These are phyloP conservation scores for Sphagnurus paluster DNA, from an alignment of 1,284 basidiomycete genomes.

Conservation along the genomic window DNA sequence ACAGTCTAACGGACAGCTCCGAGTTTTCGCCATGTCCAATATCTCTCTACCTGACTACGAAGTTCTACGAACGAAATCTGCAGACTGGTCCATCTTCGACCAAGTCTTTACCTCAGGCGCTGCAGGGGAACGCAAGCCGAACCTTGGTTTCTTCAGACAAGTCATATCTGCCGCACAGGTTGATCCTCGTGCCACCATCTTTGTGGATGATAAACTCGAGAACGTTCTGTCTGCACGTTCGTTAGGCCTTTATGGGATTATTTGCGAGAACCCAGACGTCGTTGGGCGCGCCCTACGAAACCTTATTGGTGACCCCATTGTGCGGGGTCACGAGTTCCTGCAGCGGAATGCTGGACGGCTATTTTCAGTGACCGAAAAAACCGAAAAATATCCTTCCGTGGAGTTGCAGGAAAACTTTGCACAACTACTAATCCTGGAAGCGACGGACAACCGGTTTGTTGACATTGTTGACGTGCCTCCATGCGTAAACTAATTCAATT, in stretches of 20 bases:
- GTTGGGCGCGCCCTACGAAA: constrained; percentile 48
- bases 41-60: constrained; percentile 56
- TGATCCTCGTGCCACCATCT: constrained; percentile 45
- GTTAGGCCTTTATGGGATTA: constrained; percentile 53
- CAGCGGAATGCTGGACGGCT: constrained; percentile 39
- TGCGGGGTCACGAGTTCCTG: constrained; percentile 43
- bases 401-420: constrained; percentile 54
- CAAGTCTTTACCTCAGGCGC: constrained; percentile 49
- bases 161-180: constrained; percentile 43
- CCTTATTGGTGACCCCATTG: constrained; percentile 45
- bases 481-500: constrained; percentile 1
- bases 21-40: constrained; percentile 59
- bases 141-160: constrained; percentile 52
- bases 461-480: not conserved
- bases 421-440: constrained; percentile 58
- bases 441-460: constrained; percentile 45
- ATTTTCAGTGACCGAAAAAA: constrained; percentile 44
- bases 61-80: constrained; percentile 43
- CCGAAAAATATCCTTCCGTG: constrained; percentile 30
- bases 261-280: constrained; percentile 44
- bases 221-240: constrained; percentile 58
- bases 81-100: constrained; percentile 57
- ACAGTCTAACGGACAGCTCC: constrained; percentile 33
- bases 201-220: constrained; percentile 62
- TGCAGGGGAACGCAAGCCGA: constrained; percentile 54